These are phyloP conservation scores for Erodium trifolium DNA, from an alignment of 441 rosid species.

Conservation along the genomic window DNA sequence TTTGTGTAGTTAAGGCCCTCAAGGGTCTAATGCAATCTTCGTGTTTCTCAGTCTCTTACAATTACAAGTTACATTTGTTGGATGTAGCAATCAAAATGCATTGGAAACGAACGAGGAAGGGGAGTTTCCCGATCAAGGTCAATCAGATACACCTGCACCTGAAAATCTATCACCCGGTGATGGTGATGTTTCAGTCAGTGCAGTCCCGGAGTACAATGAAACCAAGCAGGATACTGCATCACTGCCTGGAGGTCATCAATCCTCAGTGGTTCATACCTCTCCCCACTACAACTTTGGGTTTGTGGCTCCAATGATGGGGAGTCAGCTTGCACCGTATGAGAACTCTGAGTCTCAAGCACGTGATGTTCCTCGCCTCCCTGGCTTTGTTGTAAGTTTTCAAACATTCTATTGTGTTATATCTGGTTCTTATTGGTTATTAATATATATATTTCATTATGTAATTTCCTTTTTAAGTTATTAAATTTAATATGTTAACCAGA, in stretches of 20 bases:
- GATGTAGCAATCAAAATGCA: slow-evolving; percentile 41
- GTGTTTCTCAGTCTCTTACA: neutral
- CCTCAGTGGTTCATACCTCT: slow-evolving; percentile 46
- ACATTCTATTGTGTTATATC: slow-evolving; percentile 6
- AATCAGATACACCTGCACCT: slow-evolving; percentile 40
- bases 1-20: neutral
- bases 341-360: slow-evolving; percentile 70
- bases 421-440: slow-evolving; percentile 8
- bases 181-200: slow-evolving; percentile 35
- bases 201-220: slow-evolving; percentile 44
- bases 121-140: slow-evolving; percentile 37
- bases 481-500: neutral
- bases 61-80: slow-evolving; percentile 15
- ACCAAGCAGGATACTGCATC: slow-evolving; percentile 48
- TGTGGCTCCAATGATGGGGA: slow-evolving; percentile 55
- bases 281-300: slow-evolving; percentile 57
- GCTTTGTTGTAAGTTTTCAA: slow-evolving; percentile 56
- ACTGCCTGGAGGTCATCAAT: slow-evolving; percentile 49
- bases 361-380: slow-evolving; percentile 64
- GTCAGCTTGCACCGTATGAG: slow-evolving; percentile 46
- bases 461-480: neutral
- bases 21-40: neutral
- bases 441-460: neutral
- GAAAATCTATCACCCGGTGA: slow-evolving; percentile 46
- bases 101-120: slow-evolving; percentile 41